Conservation (phyloP, 1,284 basidiomycete species). For the Singerocomus inundabilis region DNA sequence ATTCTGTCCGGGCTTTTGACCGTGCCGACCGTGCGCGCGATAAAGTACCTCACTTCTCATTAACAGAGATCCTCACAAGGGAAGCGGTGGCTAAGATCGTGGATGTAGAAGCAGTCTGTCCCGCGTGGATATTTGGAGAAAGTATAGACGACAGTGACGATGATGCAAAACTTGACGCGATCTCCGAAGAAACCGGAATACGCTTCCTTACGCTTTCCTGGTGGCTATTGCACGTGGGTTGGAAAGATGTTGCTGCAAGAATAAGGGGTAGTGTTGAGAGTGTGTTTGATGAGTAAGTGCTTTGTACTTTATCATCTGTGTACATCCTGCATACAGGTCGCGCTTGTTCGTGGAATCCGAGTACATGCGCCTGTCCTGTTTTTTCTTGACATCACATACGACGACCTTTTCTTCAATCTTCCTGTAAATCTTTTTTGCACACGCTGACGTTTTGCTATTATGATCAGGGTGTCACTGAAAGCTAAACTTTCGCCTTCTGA, state of each 20-base stretch:
- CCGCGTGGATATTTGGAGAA: slow-evolving; percentile 24
- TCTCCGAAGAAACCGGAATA: slow-evolving; percentile 64
- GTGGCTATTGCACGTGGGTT: slow-evolving; percentile 90
- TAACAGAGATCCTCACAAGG: slow-evolving; percentile 25
- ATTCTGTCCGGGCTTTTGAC: slow-evolving; percentile 63
- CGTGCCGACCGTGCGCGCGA: slow-evolving; percentile 59
- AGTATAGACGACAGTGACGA: slow-evolving; percentile 13
- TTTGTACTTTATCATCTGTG: neutral
- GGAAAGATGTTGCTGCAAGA: slow-evolving; percentile 76
- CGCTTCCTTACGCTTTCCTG: slow-evolving; percentile 85
- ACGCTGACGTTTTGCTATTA: slow-evolving; percentile 9
- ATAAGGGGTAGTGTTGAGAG: slow-evolving; percentile 76
- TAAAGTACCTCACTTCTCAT: slow-evolving; percentile 23
- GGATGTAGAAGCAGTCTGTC: slow-evolving; percentile 27
- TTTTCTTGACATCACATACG: neutral
- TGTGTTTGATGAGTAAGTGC: slow-evolving; percentile 71
- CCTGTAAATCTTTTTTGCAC: neutral
- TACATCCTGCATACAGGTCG: neutral
- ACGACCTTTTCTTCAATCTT: neutral
- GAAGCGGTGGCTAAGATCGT: slow-evolving; percentile 26
- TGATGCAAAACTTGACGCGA: slow-evolving; percentile 26
- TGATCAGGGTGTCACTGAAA: slow-evolving; percentile 72
- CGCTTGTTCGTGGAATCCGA: neutral
- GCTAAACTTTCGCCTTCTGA: slow-evolving; percentile 67
- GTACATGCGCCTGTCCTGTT: neutral